These are phyloP conservation scores for Westerdykella sp. DNA, from an alignment of 2,329 filamentous ascomycete genomes.

Conservation along the genomic window DNA sequence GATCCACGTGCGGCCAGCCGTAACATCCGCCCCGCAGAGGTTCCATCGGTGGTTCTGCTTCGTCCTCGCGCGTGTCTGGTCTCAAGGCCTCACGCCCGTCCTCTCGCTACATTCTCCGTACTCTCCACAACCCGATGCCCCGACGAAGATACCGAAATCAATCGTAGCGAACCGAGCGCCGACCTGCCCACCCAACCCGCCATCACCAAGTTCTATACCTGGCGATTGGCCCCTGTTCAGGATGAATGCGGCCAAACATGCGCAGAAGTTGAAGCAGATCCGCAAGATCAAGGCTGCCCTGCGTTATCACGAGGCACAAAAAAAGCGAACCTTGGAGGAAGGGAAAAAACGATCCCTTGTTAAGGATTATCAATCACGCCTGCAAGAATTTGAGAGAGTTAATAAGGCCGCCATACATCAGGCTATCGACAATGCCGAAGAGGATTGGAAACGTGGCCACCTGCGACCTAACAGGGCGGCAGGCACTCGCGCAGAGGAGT, in stretches of 20 bases:
- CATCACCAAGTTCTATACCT: too few relatives aligned
- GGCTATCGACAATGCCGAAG: constrained; percentile 55
- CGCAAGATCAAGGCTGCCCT: constrained; percentile 39
- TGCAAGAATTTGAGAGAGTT: constrained; percentile 10
- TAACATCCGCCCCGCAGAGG: too few relatives aligned
- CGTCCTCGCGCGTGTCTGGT: too few relatives aligned
- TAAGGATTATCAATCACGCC: constrained; percentile 35
- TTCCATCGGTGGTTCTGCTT: too few relatives aligned
- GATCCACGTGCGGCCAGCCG: too few relatives aligned
- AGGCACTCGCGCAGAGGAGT: constrained; percentile 51
- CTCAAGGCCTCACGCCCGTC: too few relatives aligned
- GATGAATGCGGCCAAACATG: constrained; percentile 20
- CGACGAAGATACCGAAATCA: too few relatives aligned
- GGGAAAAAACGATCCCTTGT: constrained; percentile 1
- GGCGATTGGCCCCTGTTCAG: not conserved
- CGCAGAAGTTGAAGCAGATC: constrained; percentile 32
- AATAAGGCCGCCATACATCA: constrained; percentile 32
- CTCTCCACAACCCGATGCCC: too few relatives aligned
- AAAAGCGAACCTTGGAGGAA: constrained; percentile 5
- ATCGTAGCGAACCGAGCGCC: too few relatives aligned
- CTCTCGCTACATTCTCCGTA: too few relatives aligned
- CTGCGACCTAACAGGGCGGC: constrained; percentile 71
- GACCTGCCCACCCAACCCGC: too few relatives aligned
- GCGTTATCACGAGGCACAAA: constrained; percentile 22
- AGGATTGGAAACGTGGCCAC: constrained; percentile 74